Evolutionary conservation across 805 yeast species (phyloP).

Genomic region (Candida maris): DNA sequence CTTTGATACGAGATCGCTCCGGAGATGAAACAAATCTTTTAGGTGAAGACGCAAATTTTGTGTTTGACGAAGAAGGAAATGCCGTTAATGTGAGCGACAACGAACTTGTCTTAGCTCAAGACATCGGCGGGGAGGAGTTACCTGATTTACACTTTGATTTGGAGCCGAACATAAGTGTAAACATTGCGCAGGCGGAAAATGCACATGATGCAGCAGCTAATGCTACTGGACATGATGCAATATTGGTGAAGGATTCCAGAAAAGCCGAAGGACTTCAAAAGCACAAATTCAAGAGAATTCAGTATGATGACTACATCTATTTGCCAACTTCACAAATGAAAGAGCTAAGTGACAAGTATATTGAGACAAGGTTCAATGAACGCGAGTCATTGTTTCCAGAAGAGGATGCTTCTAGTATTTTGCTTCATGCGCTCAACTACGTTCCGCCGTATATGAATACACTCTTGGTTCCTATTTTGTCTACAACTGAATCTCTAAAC

Average conservation of each 20-base stretch:
- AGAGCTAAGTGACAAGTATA: slow-evolving; percentile 14
- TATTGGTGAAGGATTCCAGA: background rate
- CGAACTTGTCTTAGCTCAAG: slow-evolving; percentile 8
- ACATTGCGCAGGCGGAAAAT: background rate
- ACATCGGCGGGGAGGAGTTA: slow-evolving; percentile 3
- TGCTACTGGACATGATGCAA: background rate
- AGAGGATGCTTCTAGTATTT: background rate
- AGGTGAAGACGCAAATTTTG: slow-evolving; percentile 11
- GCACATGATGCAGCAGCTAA: background rate
- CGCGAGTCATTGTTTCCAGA: background rate
- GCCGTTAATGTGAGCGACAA: slow-evolving; percentile 4
- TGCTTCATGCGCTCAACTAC: background rate
- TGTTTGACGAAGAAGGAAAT: slow-evolving; percentile 17
- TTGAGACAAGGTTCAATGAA: slow-evolving; percentile 6
- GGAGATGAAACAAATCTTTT: slow-evolving; percentile 1
- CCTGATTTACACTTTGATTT: slow-evolving; percentile 8
- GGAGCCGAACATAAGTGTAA: background rate
- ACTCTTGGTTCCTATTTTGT: slow-evolving; percentile 4
- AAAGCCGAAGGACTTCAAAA: background rate
- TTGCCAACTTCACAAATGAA: slow-evolving; percentile 15
- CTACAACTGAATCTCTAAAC: background rate
- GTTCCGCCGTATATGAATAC: slow-evolving; percentile 10
- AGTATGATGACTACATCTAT: slow-evolving; percentile 13
- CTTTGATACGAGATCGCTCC: slow-evolving; percentile 2
- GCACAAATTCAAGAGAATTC: slow-evolving; percentile 9